phyloP scores from a whole-genome alignment of 495 filamentous ascomycete species.

The Jackrogersella multiformis region DNA sequence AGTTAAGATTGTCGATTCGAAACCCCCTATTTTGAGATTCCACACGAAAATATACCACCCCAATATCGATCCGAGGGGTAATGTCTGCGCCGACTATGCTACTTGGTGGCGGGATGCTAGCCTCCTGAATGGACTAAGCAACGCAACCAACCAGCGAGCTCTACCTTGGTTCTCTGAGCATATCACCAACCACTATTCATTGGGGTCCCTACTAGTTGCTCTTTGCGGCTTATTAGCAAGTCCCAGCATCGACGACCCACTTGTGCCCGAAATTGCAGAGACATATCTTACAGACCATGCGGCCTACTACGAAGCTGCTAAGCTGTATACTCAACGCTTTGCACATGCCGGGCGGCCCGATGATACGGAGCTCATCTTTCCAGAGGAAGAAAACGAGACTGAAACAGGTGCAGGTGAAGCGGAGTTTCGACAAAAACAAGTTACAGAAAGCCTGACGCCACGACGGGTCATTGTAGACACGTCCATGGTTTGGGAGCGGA shows the following conservation, averaged over 20 bases:
- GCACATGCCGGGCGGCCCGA: neutral
- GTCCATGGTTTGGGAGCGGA: neutral
- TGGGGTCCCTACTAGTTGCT: neutral
- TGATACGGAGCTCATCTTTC: neutral
- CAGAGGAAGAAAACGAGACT: neutral
- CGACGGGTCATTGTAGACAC: neutral
- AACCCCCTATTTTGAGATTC: neutral
- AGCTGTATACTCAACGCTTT: neutral
- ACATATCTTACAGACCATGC: constrained; percentile 2
- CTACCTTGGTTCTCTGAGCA: constrained; percentile 6
- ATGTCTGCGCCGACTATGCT: constrained; percentile 4
- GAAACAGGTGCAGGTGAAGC: neutral
- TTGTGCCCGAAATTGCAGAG: constrained; percentile 2
- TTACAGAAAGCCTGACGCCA: neutral
- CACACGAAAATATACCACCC: constrained; percentile 10
- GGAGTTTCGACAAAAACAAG: neutral
- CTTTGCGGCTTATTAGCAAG: constrained; percentile 2
- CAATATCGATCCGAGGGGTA: neutral
- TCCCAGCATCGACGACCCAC: constrained; percentile 1
- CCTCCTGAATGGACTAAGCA: neutral
- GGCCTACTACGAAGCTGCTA: constrained; percentile 1
- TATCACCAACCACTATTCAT: constrained; percentile 5
- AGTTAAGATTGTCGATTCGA: neutral
- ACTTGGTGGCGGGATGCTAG: constrained; percentile 1
- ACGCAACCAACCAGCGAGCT: neutral